Percentiles rank a stretch among this genome's conserved stretches.
phyloP scores from a whole-genome alignment of 2,329 filamentous ascomycete genomes.

The Hypoxylon sp. region DNA sequence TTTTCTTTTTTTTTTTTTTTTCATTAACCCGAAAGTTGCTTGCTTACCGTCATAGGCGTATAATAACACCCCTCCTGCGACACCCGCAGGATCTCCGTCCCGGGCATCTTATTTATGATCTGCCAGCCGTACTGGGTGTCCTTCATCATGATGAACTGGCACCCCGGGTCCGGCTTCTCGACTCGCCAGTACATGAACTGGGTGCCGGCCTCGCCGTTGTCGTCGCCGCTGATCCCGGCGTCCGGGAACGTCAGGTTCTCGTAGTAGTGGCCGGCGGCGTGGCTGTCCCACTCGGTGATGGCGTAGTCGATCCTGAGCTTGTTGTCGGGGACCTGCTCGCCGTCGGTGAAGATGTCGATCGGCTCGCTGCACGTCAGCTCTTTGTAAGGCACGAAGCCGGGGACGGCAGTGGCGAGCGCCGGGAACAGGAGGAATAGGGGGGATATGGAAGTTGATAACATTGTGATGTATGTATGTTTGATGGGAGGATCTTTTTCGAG shows the following conservation, averaged over 20 bases:
- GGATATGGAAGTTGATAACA: conserved; percentile 2
- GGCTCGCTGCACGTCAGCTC: conserved; percentile 25
- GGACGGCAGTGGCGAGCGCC: conserved; percentile 8
- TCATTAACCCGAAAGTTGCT: too few relatives aligned
- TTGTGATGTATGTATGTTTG: conserved; percentile 4
- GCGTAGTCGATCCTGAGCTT: conserved; percentile 23
- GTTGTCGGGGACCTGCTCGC: conserved; percentile 7
- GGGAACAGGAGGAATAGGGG: conserved; percentile 21
- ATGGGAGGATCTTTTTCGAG: neutral
- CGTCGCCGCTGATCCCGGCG: conserved; percentile 19
- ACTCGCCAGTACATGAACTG: conserved; percentile 34
- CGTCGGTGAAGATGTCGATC: conserved; percentile 29
- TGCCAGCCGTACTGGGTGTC: conserved; percentile 24
- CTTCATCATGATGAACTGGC: conserved; percentile 34
- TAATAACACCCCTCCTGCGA: conserved; percentile 33
- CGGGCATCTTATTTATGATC: conserved; percentile 27
- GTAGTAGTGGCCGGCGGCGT: conserved; percentile 26
- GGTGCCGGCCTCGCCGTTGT: conserved; percentile 10
- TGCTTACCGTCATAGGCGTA: conserved; percentile 26
- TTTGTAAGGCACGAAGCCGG: conserved; percentile 21
- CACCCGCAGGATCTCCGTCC: conserved; percentile 25
- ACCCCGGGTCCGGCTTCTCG: conserved; percentile 27
- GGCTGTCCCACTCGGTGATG: conserved; percentile 20
- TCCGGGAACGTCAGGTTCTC: conserved; percentile 35
- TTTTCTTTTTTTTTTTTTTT: too few relatives aligned